Conservation (phyloP, 2,329 filamentous ascomycete genomes). For the Eutypella sp. region DNA sequence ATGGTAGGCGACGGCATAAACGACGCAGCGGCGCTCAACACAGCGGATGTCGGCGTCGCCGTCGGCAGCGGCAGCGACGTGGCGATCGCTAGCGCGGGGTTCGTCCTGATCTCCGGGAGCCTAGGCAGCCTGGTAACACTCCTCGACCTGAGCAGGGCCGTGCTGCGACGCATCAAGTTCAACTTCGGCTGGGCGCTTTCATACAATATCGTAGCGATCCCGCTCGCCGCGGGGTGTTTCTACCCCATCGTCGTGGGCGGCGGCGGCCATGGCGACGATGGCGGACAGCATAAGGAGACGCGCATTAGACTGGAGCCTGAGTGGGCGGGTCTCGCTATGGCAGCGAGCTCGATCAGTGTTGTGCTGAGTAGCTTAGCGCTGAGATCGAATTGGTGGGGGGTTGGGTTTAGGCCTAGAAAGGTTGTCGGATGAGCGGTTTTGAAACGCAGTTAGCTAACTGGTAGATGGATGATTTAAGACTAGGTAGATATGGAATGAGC, state of each 20-base stretch:
- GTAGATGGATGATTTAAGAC: no score
- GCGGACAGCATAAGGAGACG: not conserved
- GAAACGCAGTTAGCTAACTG: not conserved
- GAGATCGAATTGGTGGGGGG: constrained; percentile 38
- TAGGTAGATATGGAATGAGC: no score
- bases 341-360: constrained; percentile 84
- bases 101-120: constrained; percentile 72
- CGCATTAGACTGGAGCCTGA: constrained; percentile 68
- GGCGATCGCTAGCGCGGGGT: constrained; percentile 74
- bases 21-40: constrained; percentile 75
- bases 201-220: constrained; percentile 75
- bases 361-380: constrained; percentile 75
- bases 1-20: constrained; percentile 92
- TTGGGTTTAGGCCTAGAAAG: constrained; percentile 28
- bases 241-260: constrained; percentile 50
- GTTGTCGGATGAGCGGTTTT: not conserved
- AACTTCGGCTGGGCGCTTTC: constrained; percentile 84
- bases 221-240: constrained; percentile 74
- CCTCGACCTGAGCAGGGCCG: constrained; percentile 62
- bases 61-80: constrained; percentile 81
- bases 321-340: constrained; percentile 92
- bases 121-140: constrained; percentile 68
- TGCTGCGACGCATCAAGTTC: constrained; percentile 74
- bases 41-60: constrained; percentile 78
- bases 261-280: constrained; percentile 6